A percentile compares a stretch with the other conserved stretches of the same genome.
Conservation (phyloP, 768 basidiomycete genomes). For the Erythrobasidium yunnanense region DNA sequence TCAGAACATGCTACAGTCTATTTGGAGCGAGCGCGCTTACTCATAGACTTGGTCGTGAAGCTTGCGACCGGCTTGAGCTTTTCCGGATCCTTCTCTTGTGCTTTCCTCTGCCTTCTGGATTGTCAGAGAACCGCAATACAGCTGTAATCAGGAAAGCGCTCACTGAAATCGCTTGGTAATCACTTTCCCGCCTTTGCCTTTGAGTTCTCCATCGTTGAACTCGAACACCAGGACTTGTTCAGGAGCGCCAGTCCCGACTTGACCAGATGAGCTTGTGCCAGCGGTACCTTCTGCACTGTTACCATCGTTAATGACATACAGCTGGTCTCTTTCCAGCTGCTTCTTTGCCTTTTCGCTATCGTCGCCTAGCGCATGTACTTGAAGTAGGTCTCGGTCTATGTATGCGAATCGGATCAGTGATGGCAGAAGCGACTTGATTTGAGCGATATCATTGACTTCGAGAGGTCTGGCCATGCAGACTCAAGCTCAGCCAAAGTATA, state of each 20-base stretch:
- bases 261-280: conserved; percentile 33
- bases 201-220: conserved; percentile 47
- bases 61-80: conserved; percentile 28
- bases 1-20: conserved; percentile 40
- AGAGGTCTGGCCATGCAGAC: conserved; percentile 51
- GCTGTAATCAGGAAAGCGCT: neutral
- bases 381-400: conserved; percentile 55
- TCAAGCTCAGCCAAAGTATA: neutral
- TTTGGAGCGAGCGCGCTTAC: conserved; percentile 48
- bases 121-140: neutral
- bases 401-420: conserved; percentile 73
- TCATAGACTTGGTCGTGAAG: conserved; percentile 43
- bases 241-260: conserved; percentile 23
- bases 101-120: conserved; percentile 23
- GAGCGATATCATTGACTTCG: conserved; percentile 64
- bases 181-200: conserved; percentile 37
- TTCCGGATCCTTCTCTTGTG: conserved; percentile 27
- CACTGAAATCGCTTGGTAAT: conserved; percentile 26
- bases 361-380: conserved; percentile 45
- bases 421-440: conserved; percentile 82
- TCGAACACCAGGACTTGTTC: conserved; percentile 50
- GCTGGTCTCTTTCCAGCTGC: conserved; percentile 44
- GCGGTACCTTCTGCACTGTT: conserved; percentile 30
- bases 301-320: conserved; percentile 37
- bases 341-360: conserved; percentile 36